Conservation (phyloP, 1,284 basidiomycete genomes). For the Anthracocystis walkeri region DNA sequence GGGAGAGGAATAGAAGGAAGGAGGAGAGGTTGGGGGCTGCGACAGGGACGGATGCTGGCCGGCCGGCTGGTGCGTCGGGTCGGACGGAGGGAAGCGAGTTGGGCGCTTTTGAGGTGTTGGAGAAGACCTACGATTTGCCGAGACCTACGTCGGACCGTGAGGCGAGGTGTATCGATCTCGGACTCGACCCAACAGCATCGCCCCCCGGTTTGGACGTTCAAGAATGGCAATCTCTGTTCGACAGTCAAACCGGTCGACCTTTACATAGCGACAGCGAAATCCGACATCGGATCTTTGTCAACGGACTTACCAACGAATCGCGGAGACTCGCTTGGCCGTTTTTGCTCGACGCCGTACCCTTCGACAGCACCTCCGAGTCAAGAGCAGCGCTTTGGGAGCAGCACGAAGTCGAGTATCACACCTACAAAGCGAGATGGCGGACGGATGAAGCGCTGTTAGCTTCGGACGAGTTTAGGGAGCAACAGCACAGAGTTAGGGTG, state of each 20-base stretch:
- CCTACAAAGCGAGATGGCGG: constrained; percentile 49
- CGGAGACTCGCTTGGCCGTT: constrained; percentile 82
- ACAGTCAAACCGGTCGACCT: constrained; percentile 35
- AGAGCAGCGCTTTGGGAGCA: constrained; percentile 49
- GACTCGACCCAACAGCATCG: constrained; percentile 1
- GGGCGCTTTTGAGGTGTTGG: constrained; percentile 58
- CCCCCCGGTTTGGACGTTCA: constrained; percentile 22
- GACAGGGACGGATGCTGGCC: neutral
- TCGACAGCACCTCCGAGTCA: constrained; percentile 73
- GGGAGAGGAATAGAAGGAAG: constrained; percentile 59
- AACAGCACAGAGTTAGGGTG: constrained; percentile 90
- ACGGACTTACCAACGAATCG: constrained; percentile 50
- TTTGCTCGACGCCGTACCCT: constrained; percentile 83
- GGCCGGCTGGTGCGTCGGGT: constrained; percentile 8
- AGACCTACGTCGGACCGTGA: constrained; percentile 39
- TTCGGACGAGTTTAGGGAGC: constrained; percentile 69
- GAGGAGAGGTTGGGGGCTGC: constrained; percentile 39
- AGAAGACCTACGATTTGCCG: constrained; percentile 43
- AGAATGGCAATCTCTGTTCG: constrained; percentile 58
- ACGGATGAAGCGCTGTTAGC: constrained; percentile 29
- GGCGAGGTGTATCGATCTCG: constrained; percentile 28
- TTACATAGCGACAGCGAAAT: constrained; percentile 34
- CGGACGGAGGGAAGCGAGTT: constrained; percentile 46
- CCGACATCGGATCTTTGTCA: constrained; percentile 57
- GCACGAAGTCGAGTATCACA: constrained; percentile 40